Conservation (phyloP, 1,284 basidiomycete species). For the Sphagnurus paluster region DNA sequence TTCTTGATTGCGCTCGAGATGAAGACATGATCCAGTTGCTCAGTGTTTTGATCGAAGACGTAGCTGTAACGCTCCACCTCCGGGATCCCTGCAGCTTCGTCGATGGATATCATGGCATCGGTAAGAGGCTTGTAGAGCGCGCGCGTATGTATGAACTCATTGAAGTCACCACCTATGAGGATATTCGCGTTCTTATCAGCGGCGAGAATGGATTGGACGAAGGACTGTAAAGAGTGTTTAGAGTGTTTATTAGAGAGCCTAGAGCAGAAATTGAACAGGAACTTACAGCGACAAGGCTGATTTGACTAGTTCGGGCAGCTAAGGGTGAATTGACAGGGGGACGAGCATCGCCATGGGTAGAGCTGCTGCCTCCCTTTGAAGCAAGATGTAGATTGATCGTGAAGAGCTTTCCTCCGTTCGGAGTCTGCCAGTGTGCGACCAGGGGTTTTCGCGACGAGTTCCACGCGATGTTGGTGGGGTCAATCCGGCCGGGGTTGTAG, state of each 20-base stretch:
- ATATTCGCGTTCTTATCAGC: constrained; percentile 49
- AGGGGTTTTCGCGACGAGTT: constrained; percentile 61
- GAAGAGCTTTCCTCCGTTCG: constrained; percentile 47
- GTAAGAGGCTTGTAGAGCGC: constrained; percentile 51
- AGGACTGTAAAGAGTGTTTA: constrained; percentile 38
- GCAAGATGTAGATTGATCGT: constrained; percentile 63
- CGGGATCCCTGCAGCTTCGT: constrained; percentile 47
- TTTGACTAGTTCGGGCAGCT: constrained; percentile 50
- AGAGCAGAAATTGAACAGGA: constrained; percentile 1
- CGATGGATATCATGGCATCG: constrained; percentile 46
- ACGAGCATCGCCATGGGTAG: constrained; percentile 55
- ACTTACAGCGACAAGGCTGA: constrained; percentile 47
- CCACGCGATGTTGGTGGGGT: constrained; percentile 59
- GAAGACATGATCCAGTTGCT: constrained; percentile 62
- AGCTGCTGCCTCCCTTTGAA: constrained; percentile 59
- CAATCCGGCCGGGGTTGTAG: constrained; percentile 64
- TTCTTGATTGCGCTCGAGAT: constrained; percentile 47
- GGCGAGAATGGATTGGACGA: constrained; percentile 47
- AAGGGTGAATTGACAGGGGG: constrained; percentile 58
- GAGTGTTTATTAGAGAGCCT: not conserved
- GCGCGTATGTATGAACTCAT: constrained; percentile 57
- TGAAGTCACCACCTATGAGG: constrained; percentile 63
- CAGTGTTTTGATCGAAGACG: constrained; percentile 57
- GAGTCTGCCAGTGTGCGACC: constrained; percentile 56
- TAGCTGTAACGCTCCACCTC: constrained; percentile 61